Percentiles rank a stretch among this genome's conserved stretches.
phyloP scores from a whole-genome alignment of 345 rosid species.

The Salix dunnii region DNA sequence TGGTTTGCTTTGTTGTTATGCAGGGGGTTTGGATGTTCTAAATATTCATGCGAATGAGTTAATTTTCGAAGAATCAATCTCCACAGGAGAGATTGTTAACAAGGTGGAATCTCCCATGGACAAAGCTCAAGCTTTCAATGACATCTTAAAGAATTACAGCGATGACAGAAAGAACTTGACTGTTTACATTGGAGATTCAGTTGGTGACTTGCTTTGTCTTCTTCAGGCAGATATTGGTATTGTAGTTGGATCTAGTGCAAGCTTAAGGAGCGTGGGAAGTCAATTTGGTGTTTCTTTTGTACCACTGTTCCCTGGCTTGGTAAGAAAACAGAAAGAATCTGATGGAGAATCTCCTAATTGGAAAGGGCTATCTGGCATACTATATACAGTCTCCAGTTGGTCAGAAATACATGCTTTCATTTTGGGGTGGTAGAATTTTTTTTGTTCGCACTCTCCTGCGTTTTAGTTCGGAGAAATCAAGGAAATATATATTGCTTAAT shows the following conservation, averaged over 20 bases:
- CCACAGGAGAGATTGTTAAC: constrained; percentile 71
- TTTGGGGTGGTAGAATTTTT: constrained; percentile 65
- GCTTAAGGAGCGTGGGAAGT: constrained; percentile 74
- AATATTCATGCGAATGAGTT: constrained; percentile 84
- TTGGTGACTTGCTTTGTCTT: constrained; percentile 90
- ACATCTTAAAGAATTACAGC: constrained; percentile 35
- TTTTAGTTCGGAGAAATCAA: constrained; percentile 40
- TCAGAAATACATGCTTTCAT: constrained; percentile 86
- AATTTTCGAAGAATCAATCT: constrained; percentile 51
- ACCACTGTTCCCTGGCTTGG: constrained; percentile 63
- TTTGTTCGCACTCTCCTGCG: constrained; percentile 1
- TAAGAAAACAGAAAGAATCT: constrained; percentile 64
- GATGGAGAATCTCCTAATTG: constrained; percentile 46
- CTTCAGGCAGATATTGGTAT: constrained; percentile 91
- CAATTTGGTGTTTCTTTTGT: constrained; percentile 86
- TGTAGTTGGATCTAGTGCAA: constrained; percentile 74
- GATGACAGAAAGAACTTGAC: constrained; percentile 45
- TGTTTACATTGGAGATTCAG: constrained; percentile 83
- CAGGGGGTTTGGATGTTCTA: constrained; percentile 61
- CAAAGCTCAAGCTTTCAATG: constrained; percentile 60
- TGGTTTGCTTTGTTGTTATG: not conserved
- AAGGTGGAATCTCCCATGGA: constrained; percentile 73
- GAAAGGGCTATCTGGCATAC: constrained; percentile 69
- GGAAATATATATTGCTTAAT: constrained; percentile 22
- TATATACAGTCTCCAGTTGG: constrained; percentile 87